Evolutionary conservation across 495 filamentous ascomycete species (phyloP).

Genomic region (Annulohypoxylon stygium): DNA sequence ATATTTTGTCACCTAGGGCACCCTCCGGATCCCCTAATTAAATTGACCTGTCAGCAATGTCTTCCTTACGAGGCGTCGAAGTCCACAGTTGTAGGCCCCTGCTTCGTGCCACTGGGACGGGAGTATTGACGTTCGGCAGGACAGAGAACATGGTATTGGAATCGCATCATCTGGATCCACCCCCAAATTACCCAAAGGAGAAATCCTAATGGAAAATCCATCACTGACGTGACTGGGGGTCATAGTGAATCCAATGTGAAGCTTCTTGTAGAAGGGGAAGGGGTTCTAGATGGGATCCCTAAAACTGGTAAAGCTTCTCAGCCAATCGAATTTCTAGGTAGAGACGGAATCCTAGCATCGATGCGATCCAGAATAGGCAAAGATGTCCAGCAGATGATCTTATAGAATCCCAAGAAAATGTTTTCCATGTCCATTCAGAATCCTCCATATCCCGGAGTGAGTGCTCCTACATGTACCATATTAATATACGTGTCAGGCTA

Average conservation of each 20-base stretch:
- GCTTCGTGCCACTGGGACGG: constrained; percentile 4
- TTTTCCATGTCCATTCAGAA: constrained; percentile 10
- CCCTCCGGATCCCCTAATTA: neutral
- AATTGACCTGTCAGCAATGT: constrained; percentile 12
- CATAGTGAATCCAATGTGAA: neutral
- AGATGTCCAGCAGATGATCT: constrained; percentile 25
- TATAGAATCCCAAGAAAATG: constrained; percentile 4
- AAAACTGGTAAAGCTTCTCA: constrained; percentile 32
- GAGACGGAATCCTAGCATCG: neutral
- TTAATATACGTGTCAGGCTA: too few relatives aligned
- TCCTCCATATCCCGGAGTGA: constrained; percentile 28
- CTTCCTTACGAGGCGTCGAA: neutral
- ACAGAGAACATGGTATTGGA: constrained; percentile 36
- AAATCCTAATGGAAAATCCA: neutral
- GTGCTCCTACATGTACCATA: neutral
- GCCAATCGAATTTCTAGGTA: constrained; percentile 18
- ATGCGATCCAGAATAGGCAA: constrained; percentile 1
- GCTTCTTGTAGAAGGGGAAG: constrained; percentile 3
- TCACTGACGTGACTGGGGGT: constrained; percentile 22
- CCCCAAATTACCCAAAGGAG: neutral
- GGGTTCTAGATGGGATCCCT: constrained; percentile 19
- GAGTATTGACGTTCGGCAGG: constrained; percentile 39
- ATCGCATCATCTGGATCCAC: constrained; percentile 32
- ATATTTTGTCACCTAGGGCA: constrained; percentile 3
- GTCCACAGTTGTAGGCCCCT: neutral